phyloP scores from a whole-genome alignment of 768 basidiomycete genomes.

The Auriscalpium orientale region DNA sequence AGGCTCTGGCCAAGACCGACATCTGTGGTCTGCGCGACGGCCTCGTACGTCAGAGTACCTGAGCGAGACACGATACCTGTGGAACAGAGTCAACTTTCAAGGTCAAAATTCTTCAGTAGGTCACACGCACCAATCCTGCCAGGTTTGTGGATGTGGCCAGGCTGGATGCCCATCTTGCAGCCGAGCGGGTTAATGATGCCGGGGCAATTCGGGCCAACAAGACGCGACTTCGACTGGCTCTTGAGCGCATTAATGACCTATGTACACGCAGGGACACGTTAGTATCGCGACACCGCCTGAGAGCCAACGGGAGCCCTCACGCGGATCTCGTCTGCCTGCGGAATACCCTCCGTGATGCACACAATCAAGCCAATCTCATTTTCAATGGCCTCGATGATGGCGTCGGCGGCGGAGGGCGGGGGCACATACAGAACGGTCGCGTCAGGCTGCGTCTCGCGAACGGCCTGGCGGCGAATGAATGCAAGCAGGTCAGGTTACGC shows the following conservation, averaged over 20 bases:
- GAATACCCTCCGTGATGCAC: slow-evolving; percentile 97
- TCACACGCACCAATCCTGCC: slow-evolving; percentile 78
- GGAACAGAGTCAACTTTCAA: background rate
- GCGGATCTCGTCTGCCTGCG: slow-evolving; percentile 92
- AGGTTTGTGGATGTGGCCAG: slow-evolving; percentile 94
- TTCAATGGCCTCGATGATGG: slow-evolving; percentile 98
- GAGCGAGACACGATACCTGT: slow-evolving; percentile 91
- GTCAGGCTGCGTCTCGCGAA: slow-evolving; percentile 78
- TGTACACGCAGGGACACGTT: background rate
- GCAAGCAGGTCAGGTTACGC: background rate
- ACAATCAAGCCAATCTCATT: slow-evolving; percentile 97
- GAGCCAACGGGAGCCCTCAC: slow-evolving; percentile 31
- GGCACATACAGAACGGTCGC: slow-evolving; percentile 97
- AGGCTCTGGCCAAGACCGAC: slow-evolving; percentile 95
- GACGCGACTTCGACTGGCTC: slow-evolving; percentile 87
- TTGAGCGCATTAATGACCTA: slow-evolving; percentile 92
- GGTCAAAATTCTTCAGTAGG: background rate
- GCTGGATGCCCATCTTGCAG: slow-evolving; percentile 99
- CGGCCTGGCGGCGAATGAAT: slow-evolving; percentile 49
- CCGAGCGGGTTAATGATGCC: slow-evolving; percentile 96
- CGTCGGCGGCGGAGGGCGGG: slow-evolving; percentile 92
- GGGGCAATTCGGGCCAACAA: slow-evolving; percentile 98
- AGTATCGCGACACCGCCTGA: background rate
- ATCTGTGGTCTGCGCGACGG: slow-evolving; percentile 93
- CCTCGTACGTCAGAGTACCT: slow-evolving; percentile 96